Evolutionary conservation across 441 rosid species (phyloP).

Genomic region (Manihot esculenta): DNA sequence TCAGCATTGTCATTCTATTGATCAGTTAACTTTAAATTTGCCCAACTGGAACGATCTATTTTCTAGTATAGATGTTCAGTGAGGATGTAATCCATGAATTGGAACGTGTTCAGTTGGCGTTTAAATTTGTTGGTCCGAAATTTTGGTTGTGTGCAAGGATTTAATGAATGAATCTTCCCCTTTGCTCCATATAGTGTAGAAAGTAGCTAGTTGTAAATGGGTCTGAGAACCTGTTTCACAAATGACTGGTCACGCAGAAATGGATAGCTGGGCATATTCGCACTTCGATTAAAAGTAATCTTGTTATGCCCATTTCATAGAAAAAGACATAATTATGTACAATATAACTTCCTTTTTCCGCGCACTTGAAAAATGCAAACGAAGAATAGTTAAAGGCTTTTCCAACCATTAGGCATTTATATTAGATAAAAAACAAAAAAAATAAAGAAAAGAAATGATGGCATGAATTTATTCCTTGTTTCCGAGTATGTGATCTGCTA

Average conservation of each 20-base stretch:
- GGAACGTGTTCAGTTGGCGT: background rate
- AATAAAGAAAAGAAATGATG: too few relatives aligned
- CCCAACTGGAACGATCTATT: slow-evolving; percentile 2
- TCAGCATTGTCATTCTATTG: slow-evolving; percentile 1
- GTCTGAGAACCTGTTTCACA: too few relatives aligned
- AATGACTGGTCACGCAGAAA: too few relatives aligned
- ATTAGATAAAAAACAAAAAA: too few relatives aligned
- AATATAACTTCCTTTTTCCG: too few relatives aligned
- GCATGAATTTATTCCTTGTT: background rate
- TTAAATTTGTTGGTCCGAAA: background rate
- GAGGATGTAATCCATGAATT: background rate
- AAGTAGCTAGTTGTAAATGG: background rate
- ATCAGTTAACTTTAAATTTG: background rate
- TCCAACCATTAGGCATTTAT: too few relatives aligned
- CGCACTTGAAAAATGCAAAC: too few relatives aligned
- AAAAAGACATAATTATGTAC: too few relatives aligned
- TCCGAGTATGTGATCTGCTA: background rate
- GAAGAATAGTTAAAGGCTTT: too few relatives aligned
- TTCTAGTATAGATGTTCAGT: slow-evolving; percentile 12
- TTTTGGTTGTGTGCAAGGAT: background rate
- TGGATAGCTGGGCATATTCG: too few relatives aligned
- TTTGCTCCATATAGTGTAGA: background rate
- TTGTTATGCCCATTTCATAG: too few relatives aligned
- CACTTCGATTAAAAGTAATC: too few relatives aligned
- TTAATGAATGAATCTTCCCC: background rate